These are phyloP conservation scores for Mariannaea elegans DNA, from an alignment of 2,329 filamentous ascomycete species.

Conservation along the genomic window DNA sequence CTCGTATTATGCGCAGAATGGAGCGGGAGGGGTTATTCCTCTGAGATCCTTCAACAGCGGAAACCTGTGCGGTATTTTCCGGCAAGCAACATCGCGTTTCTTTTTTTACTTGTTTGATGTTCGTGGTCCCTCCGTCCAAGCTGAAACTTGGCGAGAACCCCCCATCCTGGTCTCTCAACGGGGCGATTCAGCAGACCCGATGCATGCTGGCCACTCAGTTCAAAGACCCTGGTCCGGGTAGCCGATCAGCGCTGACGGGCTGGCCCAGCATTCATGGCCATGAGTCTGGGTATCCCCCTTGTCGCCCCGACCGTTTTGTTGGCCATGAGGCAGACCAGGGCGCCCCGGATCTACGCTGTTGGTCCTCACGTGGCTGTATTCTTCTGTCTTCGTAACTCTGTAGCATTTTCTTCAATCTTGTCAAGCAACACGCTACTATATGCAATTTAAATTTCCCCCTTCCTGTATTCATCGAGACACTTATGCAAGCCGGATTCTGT, in stretches of 20 bases:
- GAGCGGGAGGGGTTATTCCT: too few relatives aligned
- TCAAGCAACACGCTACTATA: conserved; percentile 29
- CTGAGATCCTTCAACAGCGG: too few relatives aligned
- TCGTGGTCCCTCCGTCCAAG: conserved; percentile 11
- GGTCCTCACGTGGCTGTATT: conserved; percentile 14
- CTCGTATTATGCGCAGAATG: background rate
- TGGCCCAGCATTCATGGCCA: too few relatives aligned
- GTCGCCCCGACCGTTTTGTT: too few relatives aligned
- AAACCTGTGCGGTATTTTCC: conserved; percentile 17
- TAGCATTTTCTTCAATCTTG: background rate
- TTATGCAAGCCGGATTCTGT: too few relatives aligned
- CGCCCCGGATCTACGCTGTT: conserved; percentile 36
- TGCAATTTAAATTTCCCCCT: background rate
- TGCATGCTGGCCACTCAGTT: background rate
- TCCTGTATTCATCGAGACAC: too few relatives aligned
- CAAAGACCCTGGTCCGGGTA: background rate
- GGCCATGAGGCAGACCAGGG: too few relatives aligned
- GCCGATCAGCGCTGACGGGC: background rate
- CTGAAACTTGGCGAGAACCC: conserved; percentile 17
- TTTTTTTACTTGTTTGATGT: conserved; percentile 11
- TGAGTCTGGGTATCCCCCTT: too few relatives aligned
- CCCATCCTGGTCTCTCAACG: conserved; percentile 3
- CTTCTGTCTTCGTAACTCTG: background rate
- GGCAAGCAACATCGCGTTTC: background rate
- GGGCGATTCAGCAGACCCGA: background rate